phyloP scores from a whole-genome alignment of 2,329 filamentous ascomycete genomes.

The Pezicula carpinea region DNA sequence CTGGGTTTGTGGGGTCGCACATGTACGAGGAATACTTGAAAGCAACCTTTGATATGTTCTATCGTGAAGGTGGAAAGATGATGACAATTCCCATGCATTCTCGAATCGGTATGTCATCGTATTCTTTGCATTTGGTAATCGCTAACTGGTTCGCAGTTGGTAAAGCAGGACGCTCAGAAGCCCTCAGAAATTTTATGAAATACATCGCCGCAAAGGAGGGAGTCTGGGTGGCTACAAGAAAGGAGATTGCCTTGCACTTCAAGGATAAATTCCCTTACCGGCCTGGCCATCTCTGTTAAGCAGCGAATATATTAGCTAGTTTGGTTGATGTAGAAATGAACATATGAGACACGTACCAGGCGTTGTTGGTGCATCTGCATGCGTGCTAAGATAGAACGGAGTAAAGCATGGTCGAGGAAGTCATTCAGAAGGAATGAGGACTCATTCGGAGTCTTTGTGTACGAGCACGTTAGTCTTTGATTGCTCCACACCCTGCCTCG shows the following conservation, averaged over 20 bases:
- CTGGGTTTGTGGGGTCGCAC: constrained; percentile 14
- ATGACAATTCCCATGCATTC: constrained; percentile 52
- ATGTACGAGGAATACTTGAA: constrained; percentile 36
- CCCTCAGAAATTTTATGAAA: constrained; percentile 46
- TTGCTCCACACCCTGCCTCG: too few relatives aligned
- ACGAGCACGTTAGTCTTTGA: too few relatives aligned
- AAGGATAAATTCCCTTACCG: constrained; percentile 43
- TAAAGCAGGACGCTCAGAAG: constrained; percentile 44
- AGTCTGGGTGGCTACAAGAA: constrained; percentile 49
- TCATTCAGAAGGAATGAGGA: too few relatives aligned
- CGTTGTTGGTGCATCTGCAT: too few relatives aligned
- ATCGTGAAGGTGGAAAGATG: constrained; percentile 45
- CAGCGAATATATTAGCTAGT: neutral
- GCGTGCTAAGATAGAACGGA: too few relatives aligned
- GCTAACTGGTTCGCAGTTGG: constrained; percentile 29
- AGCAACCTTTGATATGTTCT: constrained; percentile 48
- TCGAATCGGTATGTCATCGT: constrained; percentile 32
- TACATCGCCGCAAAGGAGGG: constrained; percentile 44
- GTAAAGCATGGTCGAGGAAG: too few relatives aligned
- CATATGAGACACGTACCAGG: too few relatives aligned
- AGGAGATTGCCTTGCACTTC: constrained; percentile 46
- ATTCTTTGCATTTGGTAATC: neutral
- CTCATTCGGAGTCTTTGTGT: too few relatives aligned
- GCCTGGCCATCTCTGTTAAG: constrained; percentile 22
- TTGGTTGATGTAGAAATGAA: neutral